Conservation (phyloP, 305 asterid species). For the Fraxinus dipetala region DNA sequence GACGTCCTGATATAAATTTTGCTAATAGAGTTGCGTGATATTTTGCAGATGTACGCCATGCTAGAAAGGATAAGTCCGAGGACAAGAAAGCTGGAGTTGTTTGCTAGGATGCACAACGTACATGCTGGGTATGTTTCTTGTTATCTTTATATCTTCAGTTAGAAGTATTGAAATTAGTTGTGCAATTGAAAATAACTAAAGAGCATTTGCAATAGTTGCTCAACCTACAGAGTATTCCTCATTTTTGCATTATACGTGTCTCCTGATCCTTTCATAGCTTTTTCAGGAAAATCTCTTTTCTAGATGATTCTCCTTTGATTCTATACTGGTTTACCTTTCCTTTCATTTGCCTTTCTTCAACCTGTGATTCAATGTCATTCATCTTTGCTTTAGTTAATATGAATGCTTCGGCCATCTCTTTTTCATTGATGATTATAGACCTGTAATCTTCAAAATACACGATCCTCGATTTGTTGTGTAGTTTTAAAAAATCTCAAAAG, state of each 20-base stretch:
- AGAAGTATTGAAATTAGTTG: slow-evolving; percentile 1
- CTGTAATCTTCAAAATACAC: neutral
- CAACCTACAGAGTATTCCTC: slow-evolving; percentile 6
- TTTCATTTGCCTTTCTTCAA: neutral
- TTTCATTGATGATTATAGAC: neutral
- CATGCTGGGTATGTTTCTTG: slow-evolving; percentile 80
- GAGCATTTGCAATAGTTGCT: neutral
- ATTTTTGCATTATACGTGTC: neutral
- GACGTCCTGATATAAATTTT: neutral
- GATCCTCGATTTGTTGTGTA: neutral
- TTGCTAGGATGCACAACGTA: slow-evolving; percentile 92
- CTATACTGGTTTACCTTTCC: neutral
- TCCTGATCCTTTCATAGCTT: neutral
- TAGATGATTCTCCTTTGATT: neutral
- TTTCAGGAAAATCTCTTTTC: neutral
- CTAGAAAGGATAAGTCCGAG: slow-evolving; percentile 92
- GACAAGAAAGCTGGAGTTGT: slow-evolving; percentile 95
- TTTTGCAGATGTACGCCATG: slow-evolving; percentile 83
- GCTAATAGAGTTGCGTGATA: slow-evolving; percentile 22
- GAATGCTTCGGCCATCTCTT: neutral
- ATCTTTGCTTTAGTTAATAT: neutral
- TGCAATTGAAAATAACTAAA: slow-evolving; percentile 1
- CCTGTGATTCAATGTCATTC: neutral
- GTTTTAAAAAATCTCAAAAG: neutral
- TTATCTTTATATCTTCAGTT: slow-evolving; percentile 18